These are phyloP conservation scores for Astragalus membranaceus DNA, from an alignment of 306 rosid species.

Conservation along the genomic window DNA sequence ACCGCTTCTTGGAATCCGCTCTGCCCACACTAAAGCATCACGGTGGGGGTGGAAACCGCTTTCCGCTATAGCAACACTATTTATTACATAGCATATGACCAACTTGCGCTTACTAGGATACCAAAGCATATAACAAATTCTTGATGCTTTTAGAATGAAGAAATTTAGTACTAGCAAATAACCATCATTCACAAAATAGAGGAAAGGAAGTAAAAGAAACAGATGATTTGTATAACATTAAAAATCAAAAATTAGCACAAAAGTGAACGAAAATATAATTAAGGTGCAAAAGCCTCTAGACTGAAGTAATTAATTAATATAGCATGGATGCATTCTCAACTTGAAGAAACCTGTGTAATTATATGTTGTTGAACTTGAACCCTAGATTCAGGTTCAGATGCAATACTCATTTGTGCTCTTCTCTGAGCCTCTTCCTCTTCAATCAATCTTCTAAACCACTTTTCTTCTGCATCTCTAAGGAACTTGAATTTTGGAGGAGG, in stretches of 20 bases:
- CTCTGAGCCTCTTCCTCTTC: conserved; percentile 69
- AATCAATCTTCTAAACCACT: conserved; percentile 42
- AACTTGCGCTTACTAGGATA: neutral
- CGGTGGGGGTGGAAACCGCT: no score
- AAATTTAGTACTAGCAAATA: neutral
- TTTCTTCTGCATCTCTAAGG: conserved; percentile 77
- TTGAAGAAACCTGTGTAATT: conserved; percentile 42
- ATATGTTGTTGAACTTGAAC: conserved; percentile 23
- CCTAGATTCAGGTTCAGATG: conserved; percentile 17
- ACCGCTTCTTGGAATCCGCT: no score
- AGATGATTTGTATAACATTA: neutral
- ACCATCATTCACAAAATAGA: neutral
- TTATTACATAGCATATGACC: conserved; percentile 25
- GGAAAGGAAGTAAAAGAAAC: neutral
- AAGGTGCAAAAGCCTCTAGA: neutral
- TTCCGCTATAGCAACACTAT: no score
- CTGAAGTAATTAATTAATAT: conserved; percentile 19
- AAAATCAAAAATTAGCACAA: conserved; percentile 17
- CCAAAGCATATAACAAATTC: neutral
- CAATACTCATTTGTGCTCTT: conserved; percentile 14
- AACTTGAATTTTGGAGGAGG: conserved; percentile 84
- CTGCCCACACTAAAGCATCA: no score
- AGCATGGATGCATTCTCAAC: conserved; percentile 32
- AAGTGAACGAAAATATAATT: conserved; percentile 18
- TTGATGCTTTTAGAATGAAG: conserved; percentile 5